Base-by-base conservation (phyloP, 164 flowering plant species). In the Magnolia sinica region DNA sequence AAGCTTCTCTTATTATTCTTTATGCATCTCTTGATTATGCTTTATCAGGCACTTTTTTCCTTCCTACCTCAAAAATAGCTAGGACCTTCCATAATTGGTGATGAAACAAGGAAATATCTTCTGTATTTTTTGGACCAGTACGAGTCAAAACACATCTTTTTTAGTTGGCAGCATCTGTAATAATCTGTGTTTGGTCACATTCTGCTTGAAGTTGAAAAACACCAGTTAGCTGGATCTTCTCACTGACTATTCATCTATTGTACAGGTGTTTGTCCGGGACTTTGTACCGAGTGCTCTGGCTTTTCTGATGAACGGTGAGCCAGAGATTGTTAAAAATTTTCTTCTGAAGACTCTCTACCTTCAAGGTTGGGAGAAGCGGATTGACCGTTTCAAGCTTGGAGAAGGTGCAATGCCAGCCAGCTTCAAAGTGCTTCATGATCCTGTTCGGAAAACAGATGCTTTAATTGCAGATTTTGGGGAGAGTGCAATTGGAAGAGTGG, bases 401-500 rank as follows among this genome's bases (percentile, higher is more conserved):
- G 83, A 83, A 76, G 85, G 85, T 2, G 85, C 74, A 50, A 81
- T 83, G 83, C 85, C 85, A 50, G 85, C 85, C 23, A 83, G 85
- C 76, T 83, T 83, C 73, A 83, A 83, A 76, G 85, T 83, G 59
- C 83, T 80, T 55, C 85, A 83, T 52, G 81, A 83, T 69, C 83
- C 85, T 64, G 24, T 27, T 63, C 77, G 79, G 37, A 81, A 79
- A 67, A 76, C 80, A 0, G 85, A 83, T 71, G 74, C 83, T 45
- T 23, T 83, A 74, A 70, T 81, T 74, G 85, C 83, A 13, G 85
- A 83, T 81, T 83, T 83, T 72, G 85, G 85, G 19, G 85, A 83
- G 76, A 83, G 81, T 79, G 85, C 85, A 72, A 83, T 83, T 79
- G 85, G 85, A 68, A 79, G 85, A 77, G 85, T 83, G 72, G 85